phyloP scores from a whole-genome alignment of 257 asterid species.

The Ligustrum vulgare region DNA sequence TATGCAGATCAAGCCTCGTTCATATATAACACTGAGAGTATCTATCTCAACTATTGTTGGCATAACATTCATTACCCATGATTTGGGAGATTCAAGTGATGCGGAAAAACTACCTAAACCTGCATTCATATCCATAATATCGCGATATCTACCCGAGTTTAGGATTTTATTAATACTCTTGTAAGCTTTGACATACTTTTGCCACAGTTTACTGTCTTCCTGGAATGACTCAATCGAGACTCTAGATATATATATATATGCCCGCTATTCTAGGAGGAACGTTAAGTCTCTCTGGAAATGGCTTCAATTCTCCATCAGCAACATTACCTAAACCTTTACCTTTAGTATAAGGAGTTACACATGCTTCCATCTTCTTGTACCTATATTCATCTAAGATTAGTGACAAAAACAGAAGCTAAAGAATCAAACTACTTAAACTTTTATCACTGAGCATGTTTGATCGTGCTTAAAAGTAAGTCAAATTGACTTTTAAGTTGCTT shows the following conservation, averaged over 20 bases:
- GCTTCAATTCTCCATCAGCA: constrained; percentile 6
- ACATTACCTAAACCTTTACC: background rate
- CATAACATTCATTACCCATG: constrained; percentile 25
- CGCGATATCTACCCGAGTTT: constrained; percentile 16
- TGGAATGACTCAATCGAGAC: constrained; percentile 4
- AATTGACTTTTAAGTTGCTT: too few relatives aligned
- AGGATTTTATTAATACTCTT: constrained; percentile 22
- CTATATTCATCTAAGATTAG: background rate
- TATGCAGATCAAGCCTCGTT: constrained; percentile 25
- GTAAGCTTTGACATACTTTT: constrained; percentile 13
- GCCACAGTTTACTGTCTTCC: constrained; percentile 15
- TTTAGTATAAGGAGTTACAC: background rate
- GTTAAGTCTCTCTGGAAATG: constrained; percentile 14
- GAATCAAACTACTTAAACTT: background rate
- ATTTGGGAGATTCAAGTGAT: constrained; percentile 18
- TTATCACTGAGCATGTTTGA: too few relatives aligned
- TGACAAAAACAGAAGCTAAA: background rate
- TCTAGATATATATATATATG: background rate
- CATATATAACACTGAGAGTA: constrained; percentile 19
- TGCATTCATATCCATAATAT: too few relatives aligned
- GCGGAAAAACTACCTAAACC: constrained; percentile 3
- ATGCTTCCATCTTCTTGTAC: constrained; percentile 24
- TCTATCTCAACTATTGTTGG: constrained; percentile 17
- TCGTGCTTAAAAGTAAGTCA: too few relatives aligned
- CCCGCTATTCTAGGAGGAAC: constrained; percentile 20